Base-by-base conservation (phyloP, 352 stramenopile species). In the Globisporangium irregulare region DNA sequence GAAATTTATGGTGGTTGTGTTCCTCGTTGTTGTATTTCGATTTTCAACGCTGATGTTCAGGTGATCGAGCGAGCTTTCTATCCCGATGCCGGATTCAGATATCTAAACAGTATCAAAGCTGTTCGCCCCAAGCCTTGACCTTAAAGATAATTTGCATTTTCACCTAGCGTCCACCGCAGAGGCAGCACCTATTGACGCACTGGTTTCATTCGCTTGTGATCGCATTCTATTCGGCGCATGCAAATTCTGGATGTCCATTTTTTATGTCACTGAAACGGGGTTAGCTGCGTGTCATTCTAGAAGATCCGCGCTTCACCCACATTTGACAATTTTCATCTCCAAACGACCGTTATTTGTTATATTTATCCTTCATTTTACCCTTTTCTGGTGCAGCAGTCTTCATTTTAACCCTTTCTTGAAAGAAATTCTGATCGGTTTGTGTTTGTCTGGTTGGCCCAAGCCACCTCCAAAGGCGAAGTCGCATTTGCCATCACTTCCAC, bases 381-480 rank as follows among this genome's bases (percentile, higher is more conserved):
- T 18, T n/a, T 27, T 27, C 10, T 25, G 48, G 3, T 25, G 14
- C 18, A 55, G 15, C 25, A 5, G 8, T 15, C 18, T 55, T 0
- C 7, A 55, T 55, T 4, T 15, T 6, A 3, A 27, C n/a, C 48
- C n/a, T 24, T 24, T 55, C 3, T 25, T 55, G 48, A 20, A 25
- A 25, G 2, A 15, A 34, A 29, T n/a, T 58, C 10, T 24, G 54
- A n/a, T 41, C 22, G 54, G 48, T 55, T 55, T 55, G 48, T 8
- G n/a, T 14, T 55, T 36, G 53, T 32, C 54, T 60, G 55, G 55
- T 60, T 60, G 55, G 55, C 55, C 36, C 3, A 27, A 59, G 15
- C 41, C 15, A 38, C 41, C 15, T 38, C 25, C 24, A 22, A 20
- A 12, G 8, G 53, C 51, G 22, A 56, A 43, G 43, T 8, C 54